Conservation (phyloP, 2,329 filamentous ascomycete species). For the Fusarium sp. region DNA sequence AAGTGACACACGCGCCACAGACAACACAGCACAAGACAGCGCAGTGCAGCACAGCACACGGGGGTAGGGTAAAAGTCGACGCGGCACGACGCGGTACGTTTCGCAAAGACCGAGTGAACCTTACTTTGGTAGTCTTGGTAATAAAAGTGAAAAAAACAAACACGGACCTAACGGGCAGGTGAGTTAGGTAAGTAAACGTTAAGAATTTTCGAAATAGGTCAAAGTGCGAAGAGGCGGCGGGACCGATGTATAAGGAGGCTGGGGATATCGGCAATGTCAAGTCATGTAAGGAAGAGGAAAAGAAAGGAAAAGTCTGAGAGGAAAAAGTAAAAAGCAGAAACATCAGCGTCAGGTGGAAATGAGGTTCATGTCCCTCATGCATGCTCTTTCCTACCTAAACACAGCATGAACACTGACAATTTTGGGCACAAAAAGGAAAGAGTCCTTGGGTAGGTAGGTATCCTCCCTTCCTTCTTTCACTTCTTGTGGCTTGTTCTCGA, state of each 20-base stretch:
- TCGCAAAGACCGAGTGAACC: conserved; percentile 5
- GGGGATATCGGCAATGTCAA: background rate
- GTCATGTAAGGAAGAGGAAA: background rate
- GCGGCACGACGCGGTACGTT: conserved; percentile 28
- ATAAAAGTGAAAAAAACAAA: background rate
- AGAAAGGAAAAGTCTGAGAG: background rate
- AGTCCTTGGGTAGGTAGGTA: background rate
- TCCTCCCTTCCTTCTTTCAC: background rate
- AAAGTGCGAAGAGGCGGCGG: conserved; percentile 27
- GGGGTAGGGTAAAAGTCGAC: background rate
- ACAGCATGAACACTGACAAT: background rate
- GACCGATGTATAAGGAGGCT: conserved; percentile 20
- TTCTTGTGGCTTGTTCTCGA: background rate
- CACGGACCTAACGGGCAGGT: background rate
- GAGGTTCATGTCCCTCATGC: conserved; percentile 5
- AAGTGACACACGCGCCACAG: conserved; percentile 12
- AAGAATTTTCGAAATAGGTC: conserved; percentile 6
- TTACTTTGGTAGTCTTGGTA: background rate
- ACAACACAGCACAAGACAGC: background rate
- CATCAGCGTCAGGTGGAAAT: conserved; percentile 31
- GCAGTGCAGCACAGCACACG: background rate
- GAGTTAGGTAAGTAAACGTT: background rate
- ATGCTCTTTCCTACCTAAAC: conserved; percentile 12
- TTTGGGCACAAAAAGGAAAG: conserved; percentile 2
- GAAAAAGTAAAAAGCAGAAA: conserved; percentile 27